A percentile compares a stretch with the other conserved stretches of the same genome.
Evolutionary conservation across 2,329 filamentous ascomycete genomes (phyloP).

Genomic region (Sporothrix luriei): DNA sequence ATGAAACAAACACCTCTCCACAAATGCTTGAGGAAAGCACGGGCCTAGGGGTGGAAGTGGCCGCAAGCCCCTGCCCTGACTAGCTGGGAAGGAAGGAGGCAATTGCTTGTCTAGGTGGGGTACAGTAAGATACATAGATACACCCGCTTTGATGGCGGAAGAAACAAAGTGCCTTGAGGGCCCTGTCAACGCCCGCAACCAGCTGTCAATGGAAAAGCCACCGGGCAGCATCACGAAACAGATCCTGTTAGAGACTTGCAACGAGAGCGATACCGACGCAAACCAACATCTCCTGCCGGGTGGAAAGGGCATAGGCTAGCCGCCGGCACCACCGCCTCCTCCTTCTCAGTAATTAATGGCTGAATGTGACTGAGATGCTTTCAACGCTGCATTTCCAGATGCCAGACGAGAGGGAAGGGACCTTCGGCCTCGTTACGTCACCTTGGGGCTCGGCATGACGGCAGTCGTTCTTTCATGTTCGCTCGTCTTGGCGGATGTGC

Average conservation of each 20-base stretch:
- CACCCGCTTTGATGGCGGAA: constrained; percentile 1
- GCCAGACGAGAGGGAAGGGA: not conserved
- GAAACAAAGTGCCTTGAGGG: constrained; percentile 15
- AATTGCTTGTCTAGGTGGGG: not conserved
- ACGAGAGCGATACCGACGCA: constrained; percentile 27
- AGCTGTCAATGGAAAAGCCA: not conserved
- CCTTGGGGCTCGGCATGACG: constrained; percentile 12
- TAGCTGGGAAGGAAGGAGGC: constrained; percentile 4
- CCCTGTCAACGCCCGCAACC: not conserved
- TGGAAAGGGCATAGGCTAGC: not conserved
- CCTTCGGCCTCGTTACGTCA: not conserved
- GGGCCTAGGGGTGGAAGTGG: constrained; percentile 1
- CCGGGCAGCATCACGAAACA: constrained; percentile 34
- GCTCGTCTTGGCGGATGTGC: constrained; percentile 14
- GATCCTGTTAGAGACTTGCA: constrained; percentile 36
- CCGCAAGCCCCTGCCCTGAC: not conserved
- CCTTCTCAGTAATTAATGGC: not conserved
- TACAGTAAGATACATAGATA: constrained; percentile 20
- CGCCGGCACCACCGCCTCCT: not conserved
- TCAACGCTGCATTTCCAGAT: not conserved
- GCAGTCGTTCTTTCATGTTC: not conserved
- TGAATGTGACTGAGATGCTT: not conserved
- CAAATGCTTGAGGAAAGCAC: not conserved
- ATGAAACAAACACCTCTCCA: not conserved
- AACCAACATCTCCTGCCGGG: not conserved